These are phyloP conservation scores for Aspergillus leporis DNA, from an alignment of 495 filamentous ascomycete genomes.

Conservation along the genomic window DNA sequence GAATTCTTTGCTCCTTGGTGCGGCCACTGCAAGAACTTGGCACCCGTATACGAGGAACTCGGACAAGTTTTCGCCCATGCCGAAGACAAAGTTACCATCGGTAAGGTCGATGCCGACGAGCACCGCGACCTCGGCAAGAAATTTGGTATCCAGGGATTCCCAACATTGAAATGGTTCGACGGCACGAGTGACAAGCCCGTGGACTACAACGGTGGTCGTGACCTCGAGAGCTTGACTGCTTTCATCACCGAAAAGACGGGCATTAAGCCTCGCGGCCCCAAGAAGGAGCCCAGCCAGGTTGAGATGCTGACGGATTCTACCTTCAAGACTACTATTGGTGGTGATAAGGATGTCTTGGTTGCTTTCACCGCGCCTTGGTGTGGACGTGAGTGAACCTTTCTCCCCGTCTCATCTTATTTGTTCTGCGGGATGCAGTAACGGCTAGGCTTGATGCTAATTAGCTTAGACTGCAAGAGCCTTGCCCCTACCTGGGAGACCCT, in stretches of 20 bases:
- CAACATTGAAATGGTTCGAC: constrained; percentile 97
- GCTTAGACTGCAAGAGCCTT: constrained; percentile 89
- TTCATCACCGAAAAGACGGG: constrained; percentile 92
- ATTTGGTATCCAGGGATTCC: constrained; percentile 92
- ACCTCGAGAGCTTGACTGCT: constrained; percentile 77
- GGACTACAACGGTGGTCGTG: constrained; percentile 84
- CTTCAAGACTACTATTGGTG: constrained; percentile 77
- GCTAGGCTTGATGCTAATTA: background rate
- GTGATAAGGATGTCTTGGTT: constrained; percentile 88
- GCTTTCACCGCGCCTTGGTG: constrained; percentile 98
- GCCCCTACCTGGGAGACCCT: constrained; percentile 89
- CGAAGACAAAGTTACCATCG: constrained; percentile 83
- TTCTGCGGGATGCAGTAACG: constrained; percentile 4
- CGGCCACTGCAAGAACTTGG: constrained; percentile 97
- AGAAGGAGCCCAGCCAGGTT: constrained; percentile 70
- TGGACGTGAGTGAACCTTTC: constrained; percentile 71
- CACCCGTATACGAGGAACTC: constrained; percentile 94
- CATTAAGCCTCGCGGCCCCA: constrained; percentile 68
- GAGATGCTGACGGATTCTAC: constrained; percentile 75
- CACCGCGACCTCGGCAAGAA: constrained; percentile 79
- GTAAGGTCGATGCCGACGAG: constrained; percentile 92
- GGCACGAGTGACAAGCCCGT: constrained; percentile 87
- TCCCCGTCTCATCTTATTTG: constrained; percentile 7
- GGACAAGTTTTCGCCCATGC: constrained; percentile 68
- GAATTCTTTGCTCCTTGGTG: constrained; percentile 99